Conservation (phyloP, 2,329 filamentous ascomycete genomes). For the Purpureocillium takamizusanense region DNA sequence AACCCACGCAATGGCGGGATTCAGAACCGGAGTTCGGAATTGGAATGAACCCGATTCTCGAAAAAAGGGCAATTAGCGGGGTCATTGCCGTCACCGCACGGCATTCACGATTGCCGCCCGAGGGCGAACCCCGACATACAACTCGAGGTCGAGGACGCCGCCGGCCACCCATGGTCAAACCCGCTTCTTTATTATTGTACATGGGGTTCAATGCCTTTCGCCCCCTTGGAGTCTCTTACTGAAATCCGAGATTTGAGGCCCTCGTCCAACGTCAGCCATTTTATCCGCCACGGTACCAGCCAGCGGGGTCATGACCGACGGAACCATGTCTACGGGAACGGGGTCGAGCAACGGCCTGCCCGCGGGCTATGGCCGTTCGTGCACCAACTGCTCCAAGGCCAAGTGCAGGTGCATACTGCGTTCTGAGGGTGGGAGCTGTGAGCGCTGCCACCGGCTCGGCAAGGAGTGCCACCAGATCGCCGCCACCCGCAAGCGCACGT, state of each 20-base stretch:
- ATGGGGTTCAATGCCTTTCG: too few relatives aligned
- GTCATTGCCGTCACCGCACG: neutral
- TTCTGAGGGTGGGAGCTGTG: constrained; percentile 21
- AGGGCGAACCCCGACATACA: neutral
- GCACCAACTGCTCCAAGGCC: constrained; percentile 35
- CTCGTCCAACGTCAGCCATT: neutral
- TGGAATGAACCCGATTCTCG: neutral
- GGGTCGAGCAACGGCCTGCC: constrained; percentile 15
- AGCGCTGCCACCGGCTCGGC: constrained; percentile 34
- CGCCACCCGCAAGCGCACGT: constrained; percentile 27
- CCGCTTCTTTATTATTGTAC: neutral
- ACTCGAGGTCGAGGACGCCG: neutral
- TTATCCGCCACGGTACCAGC: too few relatives aligned
- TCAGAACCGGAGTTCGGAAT: neutral
- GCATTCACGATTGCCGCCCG: neutral
- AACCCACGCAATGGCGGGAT: too few relatives aligned
- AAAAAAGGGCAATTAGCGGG: too few relatives aligned
- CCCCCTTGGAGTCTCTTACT: too few relatives aligned
- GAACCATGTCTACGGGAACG: too few relatives aligned
- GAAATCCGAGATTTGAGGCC: neutral
- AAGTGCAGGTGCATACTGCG: constrained; percentile 40
- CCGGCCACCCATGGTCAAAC: neutral
- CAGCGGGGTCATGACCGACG: neutral
- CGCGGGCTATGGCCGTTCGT: constrained; percentile 33
- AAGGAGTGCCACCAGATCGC: constrained; percentile 38